Conservation (phyloP, 1,284 basidiomycete genomes). For the Sphaerobolus stellatus region DNA sequence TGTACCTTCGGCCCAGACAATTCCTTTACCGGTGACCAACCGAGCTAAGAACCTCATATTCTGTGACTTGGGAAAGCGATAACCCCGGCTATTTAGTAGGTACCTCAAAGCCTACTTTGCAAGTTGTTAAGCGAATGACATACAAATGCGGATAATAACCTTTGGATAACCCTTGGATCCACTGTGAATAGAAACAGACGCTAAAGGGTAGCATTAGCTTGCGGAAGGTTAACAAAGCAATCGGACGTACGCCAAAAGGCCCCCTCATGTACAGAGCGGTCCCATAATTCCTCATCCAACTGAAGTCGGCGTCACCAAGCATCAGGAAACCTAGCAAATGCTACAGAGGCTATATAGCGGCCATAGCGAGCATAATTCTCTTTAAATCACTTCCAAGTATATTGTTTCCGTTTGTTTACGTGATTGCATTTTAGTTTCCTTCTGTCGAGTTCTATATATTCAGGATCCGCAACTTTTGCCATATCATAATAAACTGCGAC, state of each 20-base stretch:
- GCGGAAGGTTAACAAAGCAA: neutral
- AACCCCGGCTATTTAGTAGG: neutral
- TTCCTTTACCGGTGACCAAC: neutral
- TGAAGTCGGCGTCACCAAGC: neutral
- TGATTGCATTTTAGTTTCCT: too few relatives aligned
- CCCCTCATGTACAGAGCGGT: neutral
- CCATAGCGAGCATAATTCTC: too few relatives aligned
- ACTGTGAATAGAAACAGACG: neutral
- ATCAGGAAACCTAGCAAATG: too few relatives aligned
- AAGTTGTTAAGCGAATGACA: neutral
- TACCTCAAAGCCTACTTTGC: neutral
- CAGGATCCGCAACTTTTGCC: too few relatives aligned
- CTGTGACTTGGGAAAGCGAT: neutral
- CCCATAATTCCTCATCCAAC: neutral
- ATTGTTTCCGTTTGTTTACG: too few relatives aligned
- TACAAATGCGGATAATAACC: neutral
- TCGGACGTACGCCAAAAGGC: neutral
- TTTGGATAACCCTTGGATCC: neutral
- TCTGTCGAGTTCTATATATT: too few relatives aligned
- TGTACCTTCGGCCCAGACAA: neutral
- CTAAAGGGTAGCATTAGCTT: neutral
- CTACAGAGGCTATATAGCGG: too few relatives aligned
- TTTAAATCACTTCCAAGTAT: too few relatives aligned
- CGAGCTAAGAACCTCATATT: neutral
- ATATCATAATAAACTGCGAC: too few relatives aligned